Evolutionary conservation across 148 eudicot genomes (phyloP), one percentile per base, ranked within the genome.

Genomic region (Camellia lanceoleosa): DNA sequence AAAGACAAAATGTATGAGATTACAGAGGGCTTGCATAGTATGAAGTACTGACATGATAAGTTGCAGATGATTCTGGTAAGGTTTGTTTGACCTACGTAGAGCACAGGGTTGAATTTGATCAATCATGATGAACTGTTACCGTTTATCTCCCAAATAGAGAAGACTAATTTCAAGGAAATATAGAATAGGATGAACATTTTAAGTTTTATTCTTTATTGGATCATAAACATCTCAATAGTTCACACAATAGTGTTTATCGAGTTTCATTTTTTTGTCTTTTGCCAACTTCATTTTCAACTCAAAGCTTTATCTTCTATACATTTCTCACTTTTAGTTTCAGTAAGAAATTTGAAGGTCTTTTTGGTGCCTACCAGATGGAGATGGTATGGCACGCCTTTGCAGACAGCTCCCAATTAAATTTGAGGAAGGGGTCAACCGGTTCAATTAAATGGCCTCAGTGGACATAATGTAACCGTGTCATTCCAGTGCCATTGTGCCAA

Each of bases 311-410:
- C 38, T 30, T 30, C 38, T 30, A 30, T 30, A 30, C 38, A 30
- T 30, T 30, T 30, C 38, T 30, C 38, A 30, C 38, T 30, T 30
- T 30, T 72, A 3, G 42, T 16, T 52, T 16, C n/a, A 58, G 49
- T 75, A 58, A 61, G 38, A 55, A 14, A 11, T 43, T 68, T 66
- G 43, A 13, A 54, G 52, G 74, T 43, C 43, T 65, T 52, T 76
- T 56, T 79, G 75, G 62, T 74, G 58, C 73, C 12, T 80, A 66
- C 42, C 87, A 96, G 99, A 86, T 96, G 93, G 99, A 92, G 89
- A 82, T 90, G 87, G 87, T 91, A 52, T 96, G 99, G 99, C 90
- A 90, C 67, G 90, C 92, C 84, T 80, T 89, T 46, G 61, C 87
- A n/a, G 86, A 85, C 78, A 79, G 54, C 66, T 84, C 90, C 67